Base-by-base conservation (phyloP, 805 yeast genomes). In the Pichia heedii region DNA sequence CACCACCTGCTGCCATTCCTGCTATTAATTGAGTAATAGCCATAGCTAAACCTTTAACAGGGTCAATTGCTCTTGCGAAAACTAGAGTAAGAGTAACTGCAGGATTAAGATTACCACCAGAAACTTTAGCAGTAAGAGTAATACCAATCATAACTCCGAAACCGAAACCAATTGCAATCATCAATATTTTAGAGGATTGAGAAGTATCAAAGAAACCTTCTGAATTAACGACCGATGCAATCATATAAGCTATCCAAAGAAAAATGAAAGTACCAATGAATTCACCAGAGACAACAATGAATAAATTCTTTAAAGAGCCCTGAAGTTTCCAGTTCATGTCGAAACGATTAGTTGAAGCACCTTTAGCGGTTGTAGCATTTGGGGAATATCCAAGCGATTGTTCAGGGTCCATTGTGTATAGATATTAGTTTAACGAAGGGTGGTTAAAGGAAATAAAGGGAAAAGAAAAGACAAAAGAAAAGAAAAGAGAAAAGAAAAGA, bases 1-100 rank as follows among this genome's bases (percentile, higher is more conserved):
- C 90, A 62, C 86, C 95, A 44, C 90, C 95, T 44, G 95, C 95
- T 55, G 87, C 87, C 80, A 86, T 81, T 64, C 95, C 95, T 41
- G 84, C 95, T 60, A 84, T 64, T 57, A 85, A 60, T 68, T 86
- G 95, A 34, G 89, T 53, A 43, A 80, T 37, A 63, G 76, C 65
- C 79, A 81, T 77, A 44, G 82, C 60, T 20, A 69, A 61, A 52
- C 83, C 89, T 62, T 93, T 77, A 27, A 81, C 48, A 44, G 88
- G 86, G 35, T 86, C 74, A 47, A 83, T 72, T 43, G 86, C 90
- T 50, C 84, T 74, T 19, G 84, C 81, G 36, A 83, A 66, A n/a
- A 78, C 73, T 58, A 86, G 68, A 24, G 88, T 68, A 34, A 84
- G 69, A 20, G 95, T 81, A 35, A 86, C 95, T 40, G 93, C 90